A percentile compares a stretch with the other conserved stretches of the same genome.
phyloP scores from a whole-genome alignment of 306 rosid genomes.

The Malus sylvestris region DNA sequence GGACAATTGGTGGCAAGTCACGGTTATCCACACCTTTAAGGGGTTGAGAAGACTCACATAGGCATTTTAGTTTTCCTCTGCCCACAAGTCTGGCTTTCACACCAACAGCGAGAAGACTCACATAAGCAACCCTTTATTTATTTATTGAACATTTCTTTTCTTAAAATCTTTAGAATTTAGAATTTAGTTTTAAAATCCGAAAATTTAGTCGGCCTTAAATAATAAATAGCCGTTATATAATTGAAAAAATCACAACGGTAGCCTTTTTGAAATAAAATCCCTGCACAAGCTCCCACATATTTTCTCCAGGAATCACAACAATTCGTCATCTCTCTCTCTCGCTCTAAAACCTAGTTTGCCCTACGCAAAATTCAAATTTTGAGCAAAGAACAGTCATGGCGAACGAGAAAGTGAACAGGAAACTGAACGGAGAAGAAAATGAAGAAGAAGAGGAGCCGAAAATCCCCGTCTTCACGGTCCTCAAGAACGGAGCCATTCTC shows the following conservation, averaged over 20 bases:
- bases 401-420: conserved; percentile 6
- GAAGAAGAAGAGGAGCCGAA: conserved; percentile 13
- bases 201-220: not conserved
- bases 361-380: not conserved
- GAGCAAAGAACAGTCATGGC: conserved; percentile 22
- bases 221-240: not conserved
- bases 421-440: not conserved
- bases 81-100: too few species aligned
- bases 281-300: not conserved
- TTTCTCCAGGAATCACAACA: not conserved
- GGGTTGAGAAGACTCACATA: too few species aligned
- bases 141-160: too few species aligned
- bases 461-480: conserved; percentile 69
- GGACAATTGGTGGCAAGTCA: too few species aligned
- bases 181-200: not conserved
- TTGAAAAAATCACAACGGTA: conserved; percentile 16
- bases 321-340: not conserved
- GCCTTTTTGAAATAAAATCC: conserved; percentile 23
- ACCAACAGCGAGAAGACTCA: too few species aligned
- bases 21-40: too few species aligned
- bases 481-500: conserved; percentile 60
- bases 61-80: too few species aligned
- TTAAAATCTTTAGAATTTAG: too few species aligned
- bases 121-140: too few species aligned
- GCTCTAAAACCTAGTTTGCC: not conserved